A percentile compares a stretch with the other conserved stretches of the same genome.
These are phyloP conservation scores for Ocimum tenuiflorum DNA, from an alignment of 257 asterid genomes.

Conservation along the genomic window DNA sequence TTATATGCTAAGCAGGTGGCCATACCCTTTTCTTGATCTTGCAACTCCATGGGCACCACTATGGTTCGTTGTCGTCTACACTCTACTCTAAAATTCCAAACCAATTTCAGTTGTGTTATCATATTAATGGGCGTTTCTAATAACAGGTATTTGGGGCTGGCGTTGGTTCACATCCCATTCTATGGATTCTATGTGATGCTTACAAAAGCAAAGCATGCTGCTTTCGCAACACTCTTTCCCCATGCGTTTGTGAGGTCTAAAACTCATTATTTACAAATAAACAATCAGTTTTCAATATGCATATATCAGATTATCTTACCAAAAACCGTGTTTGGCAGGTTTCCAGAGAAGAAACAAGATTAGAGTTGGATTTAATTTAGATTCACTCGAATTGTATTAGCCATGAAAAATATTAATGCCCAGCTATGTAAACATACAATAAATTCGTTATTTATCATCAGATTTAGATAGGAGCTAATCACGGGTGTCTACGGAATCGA, in stretches of 20 bases:
- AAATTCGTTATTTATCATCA: no score
- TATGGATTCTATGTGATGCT: slow-evolving; percentile 56
- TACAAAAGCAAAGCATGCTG: slow-evolving; percentile 40
- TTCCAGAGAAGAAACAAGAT: not conserved
- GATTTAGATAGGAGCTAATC: no score
- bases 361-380: not conserved
- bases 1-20: slow-evolving; percentile 60
- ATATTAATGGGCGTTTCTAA: not conserved
- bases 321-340: no score
- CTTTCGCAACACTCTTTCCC: slow-evolving; percentile 49
- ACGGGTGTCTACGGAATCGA: no score
- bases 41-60: slow-evolving; percentile 70
- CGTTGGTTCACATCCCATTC: slow-evolving; percentile 67
- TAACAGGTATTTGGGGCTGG: slow-evolving; percentile 68
- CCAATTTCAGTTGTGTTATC: no score
- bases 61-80: slow-evolving; percentile 37
- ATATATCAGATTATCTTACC: no score
- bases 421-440: no score
- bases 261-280: not conserved
- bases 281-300: not conserved
- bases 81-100: not conserved
- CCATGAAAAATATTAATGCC: no score
- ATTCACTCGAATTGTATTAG: no score
- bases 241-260: slow-evolving; percentile 37
- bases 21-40: slow-evolving; percentile 90